Conservation (phyloP, 768 basidiomycete genomes). For the Dacryopinax primogenitus region DNA sequence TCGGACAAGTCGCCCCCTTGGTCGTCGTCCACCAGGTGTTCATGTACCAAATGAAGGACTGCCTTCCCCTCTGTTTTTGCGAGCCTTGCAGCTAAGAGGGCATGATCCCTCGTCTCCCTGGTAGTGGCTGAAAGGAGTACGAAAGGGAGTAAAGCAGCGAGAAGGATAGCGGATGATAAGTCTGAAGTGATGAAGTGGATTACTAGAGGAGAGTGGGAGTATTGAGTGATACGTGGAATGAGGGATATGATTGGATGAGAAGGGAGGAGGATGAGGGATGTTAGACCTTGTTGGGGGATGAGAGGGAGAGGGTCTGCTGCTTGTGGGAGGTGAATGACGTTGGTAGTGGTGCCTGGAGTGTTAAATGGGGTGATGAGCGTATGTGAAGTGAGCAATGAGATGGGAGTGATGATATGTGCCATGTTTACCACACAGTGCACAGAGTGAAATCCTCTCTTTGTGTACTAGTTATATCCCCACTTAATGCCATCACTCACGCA, state of each 20-base stretch:
- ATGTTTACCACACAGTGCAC: too few species aligned
- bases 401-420: too few species aligned
- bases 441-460: too few species aligned
- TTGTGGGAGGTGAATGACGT: background rate
- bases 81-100: constrained; percentile 69
- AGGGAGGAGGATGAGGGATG: background rate
- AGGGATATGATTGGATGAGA: background rate
- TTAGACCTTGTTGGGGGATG: constrained; percentile 38
- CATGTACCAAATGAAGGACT: constrained; percentile 77
- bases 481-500: too few species aligned
- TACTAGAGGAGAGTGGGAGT: constrained; percentile 17
- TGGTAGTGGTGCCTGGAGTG: background rate
- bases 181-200: constrained; percentile 49
- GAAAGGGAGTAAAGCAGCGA: constrained; percentile 68
- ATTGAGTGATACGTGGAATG: constrained; percentile 9
- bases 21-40: constrained; percentile 29
- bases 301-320: constrained; percentile 25
- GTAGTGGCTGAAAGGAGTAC: constrained; percentile 64
- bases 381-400: background rate
- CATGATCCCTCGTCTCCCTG: constrained; percentile 82
- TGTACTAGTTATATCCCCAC: too few species aligned
- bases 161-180: constrained; percentile 59
- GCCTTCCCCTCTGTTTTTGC: constrained; percentile 56
- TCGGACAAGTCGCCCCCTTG: constrained; percentile 42
- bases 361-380: background rate